Evolutionary conservation across 768 basidiomycete genomes (phyloP).

Genomic region (Rhodotorula kratochvilovae): DNA sequence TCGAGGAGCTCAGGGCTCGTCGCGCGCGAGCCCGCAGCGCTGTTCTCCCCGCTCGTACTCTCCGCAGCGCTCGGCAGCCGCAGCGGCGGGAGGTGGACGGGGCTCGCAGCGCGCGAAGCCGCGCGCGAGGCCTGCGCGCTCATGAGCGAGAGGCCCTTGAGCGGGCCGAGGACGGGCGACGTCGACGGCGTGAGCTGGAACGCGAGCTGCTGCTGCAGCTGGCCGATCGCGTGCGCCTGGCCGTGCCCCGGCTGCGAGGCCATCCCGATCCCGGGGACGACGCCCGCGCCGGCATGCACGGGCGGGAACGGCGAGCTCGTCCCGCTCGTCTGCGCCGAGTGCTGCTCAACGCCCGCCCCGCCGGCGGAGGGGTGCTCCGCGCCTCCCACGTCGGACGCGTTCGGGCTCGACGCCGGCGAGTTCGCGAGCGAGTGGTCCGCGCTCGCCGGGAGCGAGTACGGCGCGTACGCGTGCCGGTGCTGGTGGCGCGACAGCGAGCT

Average conservation of each 20-base stretch:
- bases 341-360: background rate
- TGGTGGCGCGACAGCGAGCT: conserved; percentile 21
- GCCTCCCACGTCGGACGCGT: background rate
- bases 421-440: conserved; percentile 22
- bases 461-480: conserved; percentile 37
- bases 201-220: conserved; percentile 34
- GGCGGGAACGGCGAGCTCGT: conserved; percentile 23
- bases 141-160: conserved; percentile 34
- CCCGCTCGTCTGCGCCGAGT: background rate
- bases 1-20: background rate
- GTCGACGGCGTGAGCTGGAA: conserved; percentile 29
- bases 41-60: background rate
- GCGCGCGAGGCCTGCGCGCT: conserved; percentile 24
- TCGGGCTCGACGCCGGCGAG: conserved; percentile 15
- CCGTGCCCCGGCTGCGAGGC: conserved; percentile 31
- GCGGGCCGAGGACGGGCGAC: conserved; percentile 35
- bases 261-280: conserved; percentile 33
- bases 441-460: conserved; percentile 24
- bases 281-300: conserved; percentile 1
- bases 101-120: conserved; percentile 1
- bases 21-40: background rate
- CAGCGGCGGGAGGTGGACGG: conserved; percentile 33
- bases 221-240: conserved; percentile 30
- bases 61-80: conserved; percentile 6
- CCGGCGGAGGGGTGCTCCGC: background rate